phyloP scores from a whole-genome alignment of 352 stramenopile species.

The Phytophthora sp. region DNA sequence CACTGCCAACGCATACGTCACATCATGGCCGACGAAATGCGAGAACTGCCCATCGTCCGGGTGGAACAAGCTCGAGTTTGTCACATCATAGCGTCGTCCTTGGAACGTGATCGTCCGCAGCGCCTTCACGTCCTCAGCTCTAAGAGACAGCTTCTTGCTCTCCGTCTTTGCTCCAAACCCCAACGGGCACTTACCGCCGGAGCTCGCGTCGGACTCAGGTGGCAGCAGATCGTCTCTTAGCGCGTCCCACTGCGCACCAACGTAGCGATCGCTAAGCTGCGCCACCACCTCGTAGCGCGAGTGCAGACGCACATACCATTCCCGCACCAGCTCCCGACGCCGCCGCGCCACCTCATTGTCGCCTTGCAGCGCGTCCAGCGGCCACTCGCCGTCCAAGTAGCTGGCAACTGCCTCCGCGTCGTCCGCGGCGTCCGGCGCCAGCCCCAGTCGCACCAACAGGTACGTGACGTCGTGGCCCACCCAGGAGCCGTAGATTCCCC shows the following conservation, averaged over 20 bases:
- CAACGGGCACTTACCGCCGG: constrained; percentile 58
- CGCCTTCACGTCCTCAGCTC: constrained; percentile 20
- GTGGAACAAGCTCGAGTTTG: constrained; percentile 55
- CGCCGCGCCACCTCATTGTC: constrained; percentile 23
- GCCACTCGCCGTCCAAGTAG: constrained; percentile 44
- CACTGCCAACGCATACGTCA: constrained; percentile 58
- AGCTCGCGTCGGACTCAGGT: constrained; percentile 6
- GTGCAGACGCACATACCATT: constrained; percentile 63
- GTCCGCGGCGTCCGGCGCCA: constrained; percentile 32
- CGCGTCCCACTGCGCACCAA: constrained; percentile 44
- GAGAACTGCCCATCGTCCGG: constrained; percentile 39
- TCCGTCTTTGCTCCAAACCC: constrained; percentile 54
- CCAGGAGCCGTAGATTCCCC: constrained; percentile 58
- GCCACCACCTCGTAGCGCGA: constrained; percentile 54
- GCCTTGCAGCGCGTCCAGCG: constrained; percentile 31
- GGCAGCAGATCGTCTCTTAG: constrained; percentile 49
- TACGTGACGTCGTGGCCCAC: constrained; percentile 59
- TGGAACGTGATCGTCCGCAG: constrained; percentile 57
- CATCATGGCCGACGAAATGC: constrained; percentile 67
- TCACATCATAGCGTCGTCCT: constrained; percentile 62
- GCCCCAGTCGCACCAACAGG: constrained; percentile 47
- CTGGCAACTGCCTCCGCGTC: constrained; percentile 35
- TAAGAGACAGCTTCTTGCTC: constrained; percentile 29
- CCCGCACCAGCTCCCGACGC: constrained; percentile 41
- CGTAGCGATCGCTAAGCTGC: constrained; percentile 54